phyloP scores from a whole-genome alignment of 2,329 filamentous ascomycete species.

The Phialophora macrospora region DNA sequence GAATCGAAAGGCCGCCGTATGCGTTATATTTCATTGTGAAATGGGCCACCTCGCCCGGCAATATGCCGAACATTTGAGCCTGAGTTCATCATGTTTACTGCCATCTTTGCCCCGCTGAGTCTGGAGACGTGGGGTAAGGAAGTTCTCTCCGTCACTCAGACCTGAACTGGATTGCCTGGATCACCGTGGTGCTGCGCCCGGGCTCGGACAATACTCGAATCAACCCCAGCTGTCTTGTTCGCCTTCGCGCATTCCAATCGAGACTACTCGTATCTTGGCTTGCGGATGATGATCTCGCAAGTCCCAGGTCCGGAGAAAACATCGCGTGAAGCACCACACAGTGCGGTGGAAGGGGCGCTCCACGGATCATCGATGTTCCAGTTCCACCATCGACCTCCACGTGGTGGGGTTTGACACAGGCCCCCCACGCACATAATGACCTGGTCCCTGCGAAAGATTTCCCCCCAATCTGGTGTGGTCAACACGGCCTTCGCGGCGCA shows the following conservation, averaged over 20 bases:
- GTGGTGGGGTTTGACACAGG: neutral
- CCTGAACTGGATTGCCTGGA: neutral
- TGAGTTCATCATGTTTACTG: constrained; percentile 1
- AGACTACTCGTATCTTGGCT: neutral
- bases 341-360: neutral
- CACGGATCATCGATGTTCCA: constrained; percentile 6
- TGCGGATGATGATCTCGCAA: neutral
- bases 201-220: neutral
- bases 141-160: neutral
- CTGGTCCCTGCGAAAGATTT: neutral
- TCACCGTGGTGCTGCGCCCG: neutral
- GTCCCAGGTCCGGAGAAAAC: too few relatives aligned
- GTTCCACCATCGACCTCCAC: neutral
- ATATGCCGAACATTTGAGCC: constrained; percentile 25
- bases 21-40: constrained; percentile 14
- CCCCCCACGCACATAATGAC: neutral
- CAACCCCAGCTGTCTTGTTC: neutral
- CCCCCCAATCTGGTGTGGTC: neutral
- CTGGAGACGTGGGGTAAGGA: constrained; percentile 28
- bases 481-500: neutral
- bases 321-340: neutral
- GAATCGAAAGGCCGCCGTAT: constrained; percentile 5
- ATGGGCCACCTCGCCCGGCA: constrained; percentile 25
- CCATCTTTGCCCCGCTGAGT: constrained; percentile 11
- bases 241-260: neutral